These are phyloP conservation scores for Sherardia arvensis DNA, from an alignment of 257 asterid genomes.

Conservation along the genomic window DNA sequence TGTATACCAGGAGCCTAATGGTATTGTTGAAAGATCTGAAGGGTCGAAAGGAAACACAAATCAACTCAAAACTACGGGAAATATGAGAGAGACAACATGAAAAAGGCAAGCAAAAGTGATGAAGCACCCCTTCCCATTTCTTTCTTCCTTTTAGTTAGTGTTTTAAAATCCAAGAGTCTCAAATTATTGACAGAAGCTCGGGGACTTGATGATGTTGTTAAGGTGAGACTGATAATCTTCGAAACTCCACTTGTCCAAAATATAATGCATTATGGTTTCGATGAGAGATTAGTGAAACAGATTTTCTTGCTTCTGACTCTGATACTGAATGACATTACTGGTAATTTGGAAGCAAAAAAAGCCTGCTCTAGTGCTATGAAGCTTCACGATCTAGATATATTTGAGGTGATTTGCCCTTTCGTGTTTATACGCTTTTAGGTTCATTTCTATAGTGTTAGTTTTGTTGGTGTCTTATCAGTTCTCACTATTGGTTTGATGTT, in stretches of 20 bases:
- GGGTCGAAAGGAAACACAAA: slow-evolving; percentile 51
- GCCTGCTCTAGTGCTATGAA: slow-evolving; percentile 73
- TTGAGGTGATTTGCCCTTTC: slow-evolving; percentile 34
- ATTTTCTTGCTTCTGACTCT: slow-evolving; percentile 12
- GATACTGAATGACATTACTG: slow-evolving; percentile 78
- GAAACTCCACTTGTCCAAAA: background rate
- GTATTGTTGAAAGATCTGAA: slow-evolving; percentile 32
- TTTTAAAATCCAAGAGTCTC: slow-evolving; percentile 60
- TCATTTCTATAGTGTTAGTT: background rate
- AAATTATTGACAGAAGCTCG: slow-evolving; percentile 76
- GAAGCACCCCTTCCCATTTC: slow-evolving; percentile 71
- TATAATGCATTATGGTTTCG: background rate
- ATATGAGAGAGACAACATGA: slow-evolving; percentile 60
- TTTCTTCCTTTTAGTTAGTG: slow-evolving; percentile 80
- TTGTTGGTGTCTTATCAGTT: background rate
- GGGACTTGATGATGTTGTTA: slow-evolving; percentile 80
- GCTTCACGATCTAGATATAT: slow-evolving; percentile 83
- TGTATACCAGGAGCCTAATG: slow-evolving; percentile 48
- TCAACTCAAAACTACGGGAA: slow-evolving; percentile 59
- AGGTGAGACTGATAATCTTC: slow-evolving; percentile 36
- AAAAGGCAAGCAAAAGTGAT: slow-evolving; percentile 29
- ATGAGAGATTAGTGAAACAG: background rate
- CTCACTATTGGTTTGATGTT: background rate
- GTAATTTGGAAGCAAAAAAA: slow-evolving; percentile 70
- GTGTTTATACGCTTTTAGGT: background rate